phyloP scores from a whole-genome alignment of 2,329 filamentous ascomycete genomes.

The Aspergillus fischeri region DNA sequence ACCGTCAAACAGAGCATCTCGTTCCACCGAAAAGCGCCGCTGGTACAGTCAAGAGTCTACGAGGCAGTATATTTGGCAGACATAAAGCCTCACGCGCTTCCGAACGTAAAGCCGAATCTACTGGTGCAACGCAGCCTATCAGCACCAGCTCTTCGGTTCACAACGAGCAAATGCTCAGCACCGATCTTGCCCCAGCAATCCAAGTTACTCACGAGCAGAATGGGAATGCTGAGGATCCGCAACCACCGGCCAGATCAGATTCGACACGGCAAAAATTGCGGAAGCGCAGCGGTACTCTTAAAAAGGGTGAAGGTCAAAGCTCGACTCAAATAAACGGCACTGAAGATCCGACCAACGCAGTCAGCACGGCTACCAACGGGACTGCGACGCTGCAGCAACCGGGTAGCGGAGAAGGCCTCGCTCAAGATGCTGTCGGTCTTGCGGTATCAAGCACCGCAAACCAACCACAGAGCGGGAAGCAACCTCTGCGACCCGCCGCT shows the following conservation, averaged over 20 bases:
- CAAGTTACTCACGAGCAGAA: constrained; percentile 66
- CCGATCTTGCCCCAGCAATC: constrained; percentile 63
- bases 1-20: constrained; percentile 36
- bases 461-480: constrained; percentile 26
- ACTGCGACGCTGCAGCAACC: constrained; percentile 11
- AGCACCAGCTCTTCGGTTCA: constrained; percentile 20
- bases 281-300: constrained; percentile 30
- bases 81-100: constrained; percentile 46
- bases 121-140: constrained; percentile 18
- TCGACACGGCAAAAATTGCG: constrained; percentile 29
- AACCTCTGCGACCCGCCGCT: constrained; percentile 28
- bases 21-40: constrained; percentile 65
- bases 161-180: constrained; percentile 16
- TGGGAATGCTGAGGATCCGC: constrained; percentile 24
- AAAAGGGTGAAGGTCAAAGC: constrained; percentile 22
- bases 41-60: constrained; percentile 66
- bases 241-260: constrained; percentile 25
- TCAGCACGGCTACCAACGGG: constrained; percentile 1
- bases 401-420: constrained; percentile 4
- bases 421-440: constrained; percentile 24
- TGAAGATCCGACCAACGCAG: constrained; percentile 1
- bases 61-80: constrained; percentile 73
- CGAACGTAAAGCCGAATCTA: constrained; percentile 43
- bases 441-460: constrained; percentile 25
- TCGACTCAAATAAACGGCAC: constrained; percentile 21